phyloP scores from a whole-genome alignment of 768 basidiomycete genomes.

The Collybia nuda region DNA sequence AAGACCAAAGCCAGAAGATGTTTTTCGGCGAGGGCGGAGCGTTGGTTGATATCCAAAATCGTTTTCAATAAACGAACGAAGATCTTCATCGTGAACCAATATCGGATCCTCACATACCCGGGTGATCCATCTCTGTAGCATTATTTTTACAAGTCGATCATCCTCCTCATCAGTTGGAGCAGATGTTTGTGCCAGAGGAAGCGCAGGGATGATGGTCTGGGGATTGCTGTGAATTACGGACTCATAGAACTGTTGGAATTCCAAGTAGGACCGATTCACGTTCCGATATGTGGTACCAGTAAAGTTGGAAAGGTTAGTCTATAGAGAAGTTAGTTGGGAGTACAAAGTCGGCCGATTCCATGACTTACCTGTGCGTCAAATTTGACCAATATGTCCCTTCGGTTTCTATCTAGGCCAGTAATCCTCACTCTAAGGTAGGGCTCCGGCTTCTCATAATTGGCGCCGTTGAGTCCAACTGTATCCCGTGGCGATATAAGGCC shows the following conservation, averaged over 20 bases:
- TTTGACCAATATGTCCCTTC: conserved; percentile 90
- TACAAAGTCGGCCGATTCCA: neutral
- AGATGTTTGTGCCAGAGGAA: conserved; percentile 95
- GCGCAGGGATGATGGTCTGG: conserved; percentile 93
- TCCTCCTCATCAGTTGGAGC: conserved; percentile 98
- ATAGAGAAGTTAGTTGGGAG: conserved; percentile 8
- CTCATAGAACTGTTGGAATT: conserved; percentile 94
- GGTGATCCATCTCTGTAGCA: conserved; percentile 93
- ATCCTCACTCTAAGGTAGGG: conserved; percentile 90
- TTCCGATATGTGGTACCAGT: conserved; percentile 88
- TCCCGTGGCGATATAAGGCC: conserved; percentile 79
- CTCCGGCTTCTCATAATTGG: conserved; percentile 70
- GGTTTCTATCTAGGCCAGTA: conserved; percentile 89
- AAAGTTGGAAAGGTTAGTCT: conserved; percentile 96
- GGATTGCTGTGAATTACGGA: conserved; percentile 88
- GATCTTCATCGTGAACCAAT: conserved; percentile 85
- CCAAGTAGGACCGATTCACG: conserved; percentile 91
- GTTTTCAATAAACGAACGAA: conserved; percentile 93
- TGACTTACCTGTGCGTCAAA: conserved; percentile 88
- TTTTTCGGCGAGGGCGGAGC: conserved; percentile 70
- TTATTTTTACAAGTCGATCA: conserved; percentile 91
- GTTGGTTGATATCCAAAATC: conserved; percentile 96
- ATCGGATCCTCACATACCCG: conserved; percentile 92
- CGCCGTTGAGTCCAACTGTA: conserved; percentile 65
- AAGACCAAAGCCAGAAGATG: conserved; percentile 71